A percentile compares a stretch with the other conserved stretches of the same genome.
These are phyloP conservation scores for Pigoraptor vietnamica DNA, from an alignment of 78 protist species.

Conservation along the genomic window DNA sequence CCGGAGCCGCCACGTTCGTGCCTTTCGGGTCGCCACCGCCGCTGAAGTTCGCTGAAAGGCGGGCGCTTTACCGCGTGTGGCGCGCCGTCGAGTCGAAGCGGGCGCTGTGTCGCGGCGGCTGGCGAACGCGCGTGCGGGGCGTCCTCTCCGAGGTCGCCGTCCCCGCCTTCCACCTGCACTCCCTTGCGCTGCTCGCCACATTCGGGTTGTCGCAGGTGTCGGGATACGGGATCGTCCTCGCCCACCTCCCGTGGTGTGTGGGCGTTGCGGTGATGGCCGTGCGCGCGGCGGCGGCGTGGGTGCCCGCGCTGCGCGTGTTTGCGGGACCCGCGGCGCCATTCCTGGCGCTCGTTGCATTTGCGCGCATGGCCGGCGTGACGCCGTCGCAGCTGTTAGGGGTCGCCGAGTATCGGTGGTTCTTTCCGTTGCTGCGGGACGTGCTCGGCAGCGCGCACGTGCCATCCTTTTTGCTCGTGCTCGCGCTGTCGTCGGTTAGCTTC, in stretches of 20 bases:
- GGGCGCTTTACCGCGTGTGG: neutral
- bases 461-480: neutral
- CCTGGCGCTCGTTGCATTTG: neutral
- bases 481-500: neutral
- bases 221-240: neutral
- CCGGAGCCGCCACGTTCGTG: neutral
- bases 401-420: neutral
- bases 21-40: neutral
- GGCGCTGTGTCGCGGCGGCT: neutral
- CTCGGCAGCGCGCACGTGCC: neutral
- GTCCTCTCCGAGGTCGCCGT: neutral
- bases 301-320: neutral
- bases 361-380: neutral
- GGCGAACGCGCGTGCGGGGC: neutral
- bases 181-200: neutral
- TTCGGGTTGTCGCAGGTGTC: neutral
- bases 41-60: neutral
- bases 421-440: neutral
- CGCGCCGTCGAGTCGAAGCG: neutral
- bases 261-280: neutral
- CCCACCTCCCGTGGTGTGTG: neutral
- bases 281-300: neutral
- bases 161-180: neutral
- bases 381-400: neutral
- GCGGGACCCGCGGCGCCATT: neutral